Evolutionary conservation across 2,329 filamentous ascomycete species (phyloP), one percentile per base, ranked within the genome.

Genomic region (Hypoxylon sp.): DNA sequence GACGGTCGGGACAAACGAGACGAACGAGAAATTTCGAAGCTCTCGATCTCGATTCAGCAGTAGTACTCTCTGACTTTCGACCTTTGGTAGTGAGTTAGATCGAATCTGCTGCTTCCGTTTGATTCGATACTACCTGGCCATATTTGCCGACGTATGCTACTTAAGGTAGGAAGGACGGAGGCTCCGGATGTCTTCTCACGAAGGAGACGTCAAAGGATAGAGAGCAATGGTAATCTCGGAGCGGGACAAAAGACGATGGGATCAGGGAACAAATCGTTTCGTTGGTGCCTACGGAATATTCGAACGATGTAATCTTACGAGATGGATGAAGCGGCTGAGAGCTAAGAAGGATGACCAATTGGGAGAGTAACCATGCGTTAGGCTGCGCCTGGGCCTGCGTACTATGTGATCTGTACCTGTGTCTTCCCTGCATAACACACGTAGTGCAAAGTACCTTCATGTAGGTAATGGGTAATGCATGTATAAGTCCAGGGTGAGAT

Each of bases 341-440:
- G 54, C 56, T 64, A 60, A 58, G 51, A 67, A 62, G 26, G 47
- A 22, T 13, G 28, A 34, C 61, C 54, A 64, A 67, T 67, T 50
- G 41, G 47, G 62, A 59, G 13, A 34, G 39, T 34, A 13, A 13
- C 49, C 46, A 55, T 67, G 54, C 53, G 30, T 60, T 17, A 30
- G 56, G 46, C 43, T 24, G 53, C 28, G 39, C 47, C 19, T 57
- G 17, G 47, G 5, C 3, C 34, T 6, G 7, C 10, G 11, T 46
- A 46, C n/a, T n/a, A n/a, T n/a, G n/a, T n/a, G 13, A 26, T 46
- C 20, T 46, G 43, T 46, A 46, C 22, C 20, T n/a, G 15, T 39
- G 34, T 39, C 34, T 17, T 17, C 34, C 43, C 22, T 46, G 22
- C 10, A 46, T 46, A 46, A 26, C 15, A 46, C 22, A 46, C 22